phyloP scores from a whole-genome alignment of 208 protist species.

The Leishmania turanica region DNA sequence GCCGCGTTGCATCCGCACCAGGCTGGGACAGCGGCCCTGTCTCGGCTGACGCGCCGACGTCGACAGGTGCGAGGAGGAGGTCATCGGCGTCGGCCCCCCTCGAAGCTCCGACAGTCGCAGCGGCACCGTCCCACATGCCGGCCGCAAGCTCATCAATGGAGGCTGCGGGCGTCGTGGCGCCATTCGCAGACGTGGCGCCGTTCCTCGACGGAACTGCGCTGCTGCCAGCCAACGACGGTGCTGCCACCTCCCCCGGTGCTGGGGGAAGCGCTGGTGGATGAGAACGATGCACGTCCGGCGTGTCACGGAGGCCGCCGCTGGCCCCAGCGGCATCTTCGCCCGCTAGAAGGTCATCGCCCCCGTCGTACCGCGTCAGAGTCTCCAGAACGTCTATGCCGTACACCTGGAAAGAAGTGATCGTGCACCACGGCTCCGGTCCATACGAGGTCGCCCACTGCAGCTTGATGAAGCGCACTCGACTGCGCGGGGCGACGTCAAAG shows the following conservation, averaged over 20 bases:
- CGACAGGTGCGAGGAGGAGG: not conserved
- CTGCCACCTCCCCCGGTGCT: not conserved
- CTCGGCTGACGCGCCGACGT: not conserved
- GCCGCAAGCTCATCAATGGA: not conserved
- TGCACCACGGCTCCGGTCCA: conserved; percentile 19
- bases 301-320: not conserved
- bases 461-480: conserved; percentile 8
- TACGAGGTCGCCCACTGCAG: conserved; percentile 22
- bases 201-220: not conserved
- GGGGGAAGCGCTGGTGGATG: not conserved
- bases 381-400: conserved; percentile 17
- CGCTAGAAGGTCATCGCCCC: not conserved
- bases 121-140: not conserved
- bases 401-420: conserved; percentile 18
- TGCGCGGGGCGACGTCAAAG: conserved; percentile 7
- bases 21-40: not conserved
- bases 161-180: not conserved
- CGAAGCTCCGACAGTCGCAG: not conserved
- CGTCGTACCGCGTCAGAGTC: conserved; percentile 15
- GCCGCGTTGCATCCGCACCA: not conserved
- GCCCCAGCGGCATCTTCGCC: no score
- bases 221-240: not conserved
- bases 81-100: not conserved
- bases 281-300: not conserved
- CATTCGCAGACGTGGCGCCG: not conserved